A percentile compares a stretch with the other conserved stretches of the same genome.
Evolutionary conservation across 352 stramenopile genomes (phyloP).

Genomic region (Phytophthora constricta): DNA sequence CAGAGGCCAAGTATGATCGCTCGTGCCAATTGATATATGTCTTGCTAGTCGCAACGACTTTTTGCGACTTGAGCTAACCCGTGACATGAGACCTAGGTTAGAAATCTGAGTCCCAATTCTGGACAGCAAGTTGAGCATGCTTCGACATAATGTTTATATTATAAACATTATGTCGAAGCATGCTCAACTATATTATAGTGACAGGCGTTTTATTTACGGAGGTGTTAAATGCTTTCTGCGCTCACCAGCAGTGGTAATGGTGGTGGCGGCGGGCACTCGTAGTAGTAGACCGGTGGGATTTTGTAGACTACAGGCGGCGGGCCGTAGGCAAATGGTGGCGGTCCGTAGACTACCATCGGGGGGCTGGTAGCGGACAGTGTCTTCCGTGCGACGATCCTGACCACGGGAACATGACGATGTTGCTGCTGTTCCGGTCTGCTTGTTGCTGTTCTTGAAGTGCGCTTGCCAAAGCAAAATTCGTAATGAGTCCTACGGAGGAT

Average conservation of each 20-base stretch:
- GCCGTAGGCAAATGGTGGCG: conserved; percentile 1
- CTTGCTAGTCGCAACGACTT: neutral
- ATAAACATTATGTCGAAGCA: too few relatives aligned
- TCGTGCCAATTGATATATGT: neutral
- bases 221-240: too few relatives aligned
- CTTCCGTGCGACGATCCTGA: conserved; percentile 13
- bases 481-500: conserved; percentile 2
- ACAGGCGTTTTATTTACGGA: too few relatives aligned
- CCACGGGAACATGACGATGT: neutral
- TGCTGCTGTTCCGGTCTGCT: neutral
- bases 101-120: too few relatives aligned
- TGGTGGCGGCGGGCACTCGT: conserved; percentile 15
- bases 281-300: conserved; percentile 6
- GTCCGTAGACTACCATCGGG: too few relatives aligned
- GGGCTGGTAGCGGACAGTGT: conserved; percentile 1
- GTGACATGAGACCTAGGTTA: neutral
- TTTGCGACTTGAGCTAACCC: neutral
- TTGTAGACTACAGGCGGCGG: conserved; percentile 9
- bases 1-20: too few relatives aligned
- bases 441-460: neutral
- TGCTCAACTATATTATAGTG: too few relatives aligned
- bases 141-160: too few relatives aligned
- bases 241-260: conserved; percentile 25
- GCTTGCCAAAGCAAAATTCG: conserved; percentile 4
- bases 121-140: neutral